These are phyloP conservation scores for Boletus vermiculosoides DNA, from an alignment of 768 basidiomycete genomes.

Conservation along the genomic window DNA sequence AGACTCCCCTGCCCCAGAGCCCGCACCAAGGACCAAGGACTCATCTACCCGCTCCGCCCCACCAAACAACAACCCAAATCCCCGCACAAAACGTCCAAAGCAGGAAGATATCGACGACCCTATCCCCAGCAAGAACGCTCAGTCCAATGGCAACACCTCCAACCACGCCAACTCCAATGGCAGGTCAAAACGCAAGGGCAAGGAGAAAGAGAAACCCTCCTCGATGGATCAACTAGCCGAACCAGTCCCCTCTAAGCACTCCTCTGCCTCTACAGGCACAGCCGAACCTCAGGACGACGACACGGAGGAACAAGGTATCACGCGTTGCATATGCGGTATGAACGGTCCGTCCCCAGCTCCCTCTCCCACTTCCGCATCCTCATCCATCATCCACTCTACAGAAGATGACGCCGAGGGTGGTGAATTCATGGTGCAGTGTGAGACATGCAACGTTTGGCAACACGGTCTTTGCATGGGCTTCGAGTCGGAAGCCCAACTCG, in stretches of 20 bases:
- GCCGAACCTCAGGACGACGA: conserved; percentile 41
- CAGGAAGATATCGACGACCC: conserved; percentile 71
- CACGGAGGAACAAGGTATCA: conserved; percentile 56
- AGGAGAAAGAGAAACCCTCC: conserved; percentile 57
- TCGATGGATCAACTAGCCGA: conserved; percentile 32
- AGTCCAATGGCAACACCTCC: conserved; percentile 31
- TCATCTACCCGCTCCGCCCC: conserved; percentile 40
- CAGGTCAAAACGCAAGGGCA: conserved; percentile 61
- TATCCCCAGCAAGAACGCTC: conserved; percentile 45
- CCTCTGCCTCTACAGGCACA: conserved; percentile 33
- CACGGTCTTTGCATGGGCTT: conserved; percentile 96
- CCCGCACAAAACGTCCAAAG: conserved; percentile 60
- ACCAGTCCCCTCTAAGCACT: conserved; percentile 27
- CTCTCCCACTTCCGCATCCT: conserved; percentile 14
- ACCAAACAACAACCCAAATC: conserved; percentile 38
- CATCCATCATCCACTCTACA: conserved; percentile 35
- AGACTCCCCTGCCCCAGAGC: conserved; percentile 59
- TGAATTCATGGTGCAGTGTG: conserved; percentile 98
- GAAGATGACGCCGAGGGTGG: conserved; percentile 82
- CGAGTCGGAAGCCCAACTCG: conserved; percentile 70
- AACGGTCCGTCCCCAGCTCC: conserved; percentile 51
- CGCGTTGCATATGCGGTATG: conserved; percentile 85
- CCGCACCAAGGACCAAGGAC: conserved; percentile 43
- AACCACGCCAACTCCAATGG: conserved; percentile 36
- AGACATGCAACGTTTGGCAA: conserved; percentile 97